phyloP scores from a whole-genome alignment of 2,329 filamentous ascomycete species.

The Colletotrichum echinochloae region DNA sequence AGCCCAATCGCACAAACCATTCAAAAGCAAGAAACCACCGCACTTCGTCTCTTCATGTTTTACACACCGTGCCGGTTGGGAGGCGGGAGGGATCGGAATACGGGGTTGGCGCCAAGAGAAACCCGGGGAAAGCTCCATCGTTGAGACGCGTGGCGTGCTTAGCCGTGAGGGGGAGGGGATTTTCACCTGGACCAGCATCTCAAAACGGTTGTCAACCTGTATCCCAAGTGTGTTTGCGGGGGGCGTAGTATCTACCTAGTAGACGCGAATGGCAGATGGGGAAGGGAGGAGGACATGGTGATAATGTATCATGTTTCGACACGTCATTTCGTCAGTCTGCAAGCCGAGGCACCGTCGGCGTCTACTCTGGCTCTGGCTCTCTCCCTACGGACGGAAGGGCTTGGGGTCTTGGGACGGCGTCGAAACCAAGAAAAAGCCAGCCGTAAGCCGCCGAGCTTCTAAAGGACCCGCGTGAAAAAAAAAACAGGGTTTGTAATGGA shows the following conservation, averaged over 20 bases:
- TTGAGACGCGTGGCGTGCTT: slow-evolving; percentile 25
- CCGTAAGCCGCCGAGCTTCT: slow-evolving; percentile 15
- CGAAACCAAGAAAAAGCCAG: slow-evolving; percentile 10
- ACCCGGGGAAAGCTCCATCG: slow-evolving; percentile 25
- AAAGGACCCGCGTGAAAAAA: slow-evolving; percentile 7
- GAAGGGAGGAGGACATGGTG: slow-evolving; percentile 1
- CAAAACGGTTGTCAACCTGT: slow-evolving; percentile 17
- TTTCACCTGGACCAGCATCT: slow-evolving; percentile 14
- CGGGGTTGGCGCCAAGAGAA: slow-evolving; percentile 1
- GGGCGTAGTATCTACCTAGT: too few species aligned
- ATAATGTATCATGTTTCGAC: slow-evolving; percentile 20
- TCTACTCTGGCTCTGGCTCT: background rate
- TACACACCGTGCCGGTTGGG: slow-evolving; percentile 20
- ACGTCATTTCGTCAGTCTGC: slow-evolving; percentile 8
- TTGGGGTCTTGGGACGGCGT: slow-evolving; percentile 24
- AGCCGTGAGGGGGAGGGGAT: slow-evolving; percentile 20
- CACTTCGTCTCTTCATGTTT: slow-evolving; percentile 2
- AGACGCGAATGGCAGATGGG: slow-evolving; percentile 5
- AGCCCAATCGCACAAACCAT: slow-evolving; percentile 19
- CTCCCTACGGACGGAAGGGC: background rate
- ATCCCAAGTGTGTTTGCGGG: too few species aligned
- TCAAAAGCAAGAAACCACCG: slow-evolving; percentile 10
- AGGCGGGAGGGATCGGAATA: background rate
- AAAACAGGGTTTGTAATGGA: slow-evolving; percentile 37
- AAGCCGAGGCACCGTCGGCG: slow-evolving; percentile 1